A percentile compares a stretch with the other conserved stretches of the same genome.
Evolutionary conservation across 192 early-diverging fungal genomes (phyloP).

Genomic region (Linnemannia hyalina): DNA sequence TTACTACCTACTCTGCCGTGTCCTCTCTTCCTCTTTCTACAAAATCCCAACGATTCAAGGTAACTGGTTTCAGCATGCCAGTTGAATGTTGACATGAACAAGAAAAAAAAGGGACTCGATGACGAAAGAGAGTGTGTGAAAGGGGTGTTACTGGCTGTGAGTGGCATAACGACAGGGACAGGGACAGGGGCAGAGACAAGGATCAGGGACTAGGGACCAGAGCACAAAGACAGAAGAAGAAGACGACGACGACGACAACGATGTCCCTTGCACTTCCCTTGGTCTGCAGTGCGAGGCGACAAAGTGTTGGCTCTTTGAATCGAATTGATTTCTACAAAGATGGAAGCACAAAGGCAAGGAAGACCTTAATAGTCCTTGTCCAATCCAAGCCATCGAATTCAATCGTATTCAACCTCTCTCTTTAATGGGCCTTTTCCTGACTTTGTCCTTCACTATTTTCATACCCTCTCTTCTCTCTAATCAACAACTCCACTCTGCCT

Average conservation of each 20-base stretch:
- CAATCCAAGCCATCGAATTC: background rate
- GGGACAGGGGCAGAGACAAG: background rate
- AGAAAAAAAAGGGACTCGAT: background rate
- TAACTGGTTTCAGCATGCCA: too few species aligned
- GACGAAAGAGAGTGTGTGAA: too few species aligned
- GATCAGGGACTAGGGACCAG: too few species aligned
- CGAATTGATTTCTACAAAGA: too few species aligned
- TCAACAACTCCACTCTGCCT: background rate
- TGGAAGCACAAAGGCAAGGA: too few species aligned
- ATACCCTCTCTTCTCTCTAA: background rate
- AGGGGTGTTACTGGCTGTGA: too few species aligned
- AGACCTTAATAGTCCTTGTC: background rate
- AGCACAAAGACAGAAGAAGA: background rate
- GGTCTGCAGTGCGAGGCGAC: background rate
- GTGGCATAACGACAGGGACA: background rate
- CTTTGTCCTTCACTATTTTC: slow-evolving; percentile 5
- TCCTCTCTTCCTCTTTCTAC: too few species aligned
- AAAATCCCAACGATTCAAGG: too few species aligned
- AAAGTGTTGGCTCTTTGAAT: background rate
- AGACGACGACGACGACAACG: background rate
- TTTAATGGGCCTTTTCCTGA: background rate
- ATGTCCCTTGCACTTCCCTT: too few species aligned
- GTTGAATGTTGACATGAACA: too few species aligned
- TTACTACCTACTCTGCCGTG: too few species aligned
- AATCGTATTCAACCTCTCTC: background rate